Percentiles rank a stretch among this genome's conserved stretches.
Conservation (phyloP, 1,284 basidiomycete species). For the Ustilago trichophora region DNA sequence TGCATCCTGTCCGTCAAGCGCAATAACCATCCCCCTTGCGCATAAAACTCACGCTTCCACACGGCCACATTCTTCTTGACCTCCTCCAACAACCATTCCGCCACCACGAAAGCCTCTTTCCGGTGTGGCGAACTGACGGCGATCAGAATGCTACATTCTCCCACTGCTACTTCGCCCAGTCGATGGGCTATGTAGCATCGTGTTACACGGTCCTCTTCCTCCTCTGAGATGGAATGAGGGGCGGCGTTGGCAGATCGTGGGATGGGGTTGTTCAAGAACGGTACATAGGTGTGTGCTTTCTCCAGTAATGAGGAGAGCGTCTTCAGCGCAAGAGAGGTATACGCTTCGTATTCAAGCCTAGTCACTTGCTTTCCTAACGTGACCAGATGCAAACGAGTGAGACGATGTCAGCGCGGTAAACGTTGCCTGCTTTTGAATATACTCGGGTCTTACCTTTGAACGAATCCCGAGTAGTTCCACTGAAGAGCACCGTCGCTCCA, state of each 20-base stretch:
- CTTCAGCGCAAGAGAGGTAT: slow-evolving; percentile 81
- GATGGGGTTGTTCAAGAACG: slow-evolving; percentile 9
- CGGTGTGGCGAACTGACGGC: slow-evolving; percentile 86
- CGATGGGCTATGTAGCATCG: slow-evolving; percentile 77
- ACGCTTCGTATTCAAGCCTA: slow-evolving; percentile 79
- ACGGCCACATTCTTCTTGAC: slow-evolving; percentile 83
- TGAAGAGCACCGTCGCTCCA: slow-evolving; percentile 72
- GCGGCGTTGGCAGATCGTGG: slow-evolving; percentile 16
- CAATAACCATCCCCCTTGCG: slow-evolving; percentile 8
- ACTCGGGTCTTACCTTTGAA: slow-evolving; percentile 72
- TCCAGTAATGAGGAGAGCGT: slow-evolving; percentile 67
- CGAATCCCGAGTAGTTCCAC: slow-evolving; percentile 76
- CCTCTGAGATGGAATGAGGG: slow-evolving; percentile 58
- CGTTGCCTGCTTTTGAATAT: slow-evolving; percentile 5
- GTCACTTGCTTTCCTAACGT: slow-evolving; percentile 75
- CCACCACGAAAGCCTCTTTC: slow-evolving; percentile 80
- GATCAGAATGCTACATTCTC: slow-evolving; percentile 82
- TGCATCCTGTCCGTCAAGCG: not conserved
- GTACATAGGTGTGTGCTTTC: slow-evolving; percentile 21
- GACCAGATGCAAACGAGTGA: too few relatives aligned
- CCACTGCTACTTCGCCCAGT: slow-evolving; percentile 80
- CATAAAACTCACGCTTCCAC: slow-evolving; percentile 82
- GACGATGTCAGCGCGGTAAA: too few relatives aligned
- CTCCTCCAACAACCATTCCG: slow-evolving; percentile 82
- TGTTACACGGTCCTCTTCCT: slow-evolving; percentile 16